phyloP scores from a whole-genome alignment of 2,329 filamentous ascomycete genomes.

The Purpureocillium lavendulum region DNA sequence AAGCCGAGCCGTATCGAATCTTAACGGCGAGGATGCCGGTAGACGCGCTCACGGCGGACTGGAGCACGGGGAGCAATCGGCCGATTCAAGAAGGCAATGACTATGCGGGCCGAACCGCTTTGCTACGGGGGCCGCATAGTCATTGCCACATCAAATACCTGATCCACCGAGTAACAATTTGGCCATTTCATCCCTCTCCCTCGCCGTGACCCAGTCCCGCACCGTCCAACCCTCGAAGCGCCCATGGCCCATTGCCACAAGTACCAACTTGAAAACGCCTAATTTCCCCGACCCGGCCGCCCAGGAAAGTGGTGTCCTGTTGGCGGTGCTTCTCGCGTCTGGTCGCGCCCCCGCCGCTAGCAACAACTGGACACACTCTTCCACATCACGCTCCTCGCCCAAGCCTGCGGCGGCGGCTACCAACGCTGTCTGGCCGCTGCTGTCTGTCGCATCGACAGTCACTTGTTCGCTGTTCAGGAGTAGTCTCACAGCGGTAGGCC shows the following conservation, averaged over 20 bases:
- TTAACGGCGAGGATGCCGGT: too few relatives aligned
- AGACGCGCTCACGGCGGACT: too few relatives aligned
- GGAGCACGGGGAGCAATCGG: too few relatives aligned
- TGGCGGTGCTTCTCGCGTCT: not conserved
- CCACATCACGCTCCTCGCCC: not conserved
- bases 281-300: not conserved
- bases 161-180: not conserved
- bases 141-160: not conserved
- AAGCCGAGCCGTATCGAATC: too few relatives aligned
- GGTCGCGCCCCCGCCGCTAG: not conserved
- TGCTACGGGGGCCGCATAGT: too few relatives aligned
- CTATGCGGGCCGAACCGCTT: too few relatives aligned
- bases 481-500: not conserved
- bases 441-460: not conserved
- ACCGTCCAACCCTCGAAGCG: not conserved
- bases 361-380: not conserved
- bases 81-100: too few relatives aligned
- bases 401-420: not conserved
- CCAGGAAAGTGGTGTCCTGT: not conserved
- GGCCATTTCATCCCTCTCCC: not conserved
- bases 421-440: not conserved
- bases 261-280: not conserved
- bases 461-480: not conserved
- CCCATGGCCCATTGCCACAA: not conserved
- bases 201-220: not conserved